phyloP scores from a whole-genome alignment of 1,139 yeast species.

The Yamadazyma jaroonii region DNA sequence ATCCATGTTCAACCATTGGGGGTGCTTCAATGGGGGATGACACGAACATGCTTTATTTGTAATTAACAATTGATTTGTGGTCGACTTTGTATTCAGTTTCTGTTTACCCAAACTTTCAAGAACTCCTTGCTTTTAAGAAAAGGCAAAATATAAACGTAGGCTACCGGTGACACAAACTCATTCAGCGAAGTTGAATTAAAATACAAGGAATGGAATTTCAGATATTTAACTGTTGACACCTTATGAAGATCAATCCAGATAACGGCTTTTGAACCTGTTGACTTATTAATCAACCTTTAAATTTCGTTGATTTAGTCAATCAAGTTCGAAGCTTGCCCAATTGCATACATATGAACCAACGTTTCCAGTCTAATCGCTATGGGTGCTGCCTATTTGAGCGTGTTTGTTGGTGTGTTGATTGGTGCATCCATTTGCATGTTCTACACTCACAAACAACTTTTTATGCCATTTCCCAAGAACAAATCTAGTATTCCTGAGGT shows the following conservation, averaged over 20 bases:
- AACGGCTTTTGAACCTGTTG: slow-evolving; percentile 42
- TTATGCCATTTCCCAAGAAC: slow-evolving; percentile 21
- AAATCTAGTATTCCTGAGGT: slow-evolving; percentile 34
- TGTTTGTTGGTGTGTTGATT: slow-evolving; percentile 29
- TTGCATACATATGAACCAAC: slow-evolving; percentile 44
- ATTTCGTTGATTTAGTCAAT: slow-evolving; percentile 53
- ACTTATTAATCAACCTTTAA: slow-evolving; percentile 46
- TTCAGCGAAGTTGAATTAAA: slow-evolving; percentile 29
- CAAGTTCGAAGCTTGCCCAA: slow-evolving; percentile 61
- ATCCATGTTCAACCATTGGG: slow-evolving; percentile 35
- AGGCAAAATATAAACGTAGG: slow-evolving; percentile 32
- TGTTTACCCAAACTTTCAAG: slow-evolving; percentile 32
- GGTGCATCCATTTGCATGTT: slow-evolving; percentile 26
- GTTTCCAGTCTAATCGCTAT: slow-evolving; percentile 47
- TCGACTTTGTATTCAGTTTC: slow-evolving; percentile 22
- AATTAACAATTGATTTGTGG: slow-evolving; percentile 35
- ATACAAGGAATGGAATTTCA: slow-evolving; percentile 15
- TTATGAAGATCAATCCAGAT: slow-evolving; percentile 51
- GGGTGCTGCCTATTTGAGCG: slow-evolving; percentile 46
- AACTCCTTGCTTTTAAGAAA: slow-evolving; percentile 33
- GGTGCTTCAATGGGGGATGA: slow-evolving; percentile 33
- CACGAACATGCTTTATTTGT: slow-evolving; percentile 23
- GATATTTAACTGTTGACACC: slow-evolving; percentile 31
- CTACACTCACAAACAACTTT: slow-evolving; percentile 20
- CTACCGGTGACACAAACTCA: slow-evolving; percentile 32